Base-by-base conservation (phyloP, 2,329 filamentous ascomycete species). In the Eutypella sp. region DNA sequence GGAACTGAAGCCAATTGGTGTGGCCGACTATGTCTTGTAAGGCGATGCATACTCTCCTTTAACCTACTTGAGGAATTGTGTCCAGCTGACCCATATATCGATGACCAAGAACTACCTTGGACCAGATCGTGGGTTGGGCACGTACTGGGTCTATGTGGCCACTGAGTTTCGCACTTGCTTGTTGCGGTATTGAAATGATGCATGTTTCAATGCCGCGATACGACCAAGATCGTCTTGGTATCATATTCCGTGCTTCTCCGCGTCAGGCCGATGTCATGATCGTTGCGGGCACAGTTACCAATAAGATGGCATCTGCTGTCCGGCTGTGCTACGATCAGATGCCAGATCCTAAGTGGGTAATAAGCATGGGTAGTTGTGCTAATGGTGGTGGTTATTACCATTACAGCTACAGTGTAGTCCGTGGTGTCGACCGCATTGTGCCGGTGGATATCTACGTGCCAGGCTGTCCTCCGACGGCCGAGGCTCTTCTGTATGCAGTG, bases 251-350 rank as follows among this genome's bases (percentile, higher is more conserved):
- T 57, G 89, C 88, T 47, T 92, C 87, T 13, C 89, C 89, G 2
- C 84, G 89, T 53, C 89, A 95, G 68, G 87, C 88, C 50, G 89
- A 95, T 67, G 86, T 95, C 55, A 93, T 95, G 88, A 93, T 95
- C 59, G 89, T 95, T 18, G 89, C 90, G 22, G 90, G 90, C 49
- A 96, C 90, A 22, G 78, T 96, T 50, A 93, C 89, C 57, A 96
- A 96, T 77, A 96, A 96, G 76, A 96, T 96, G 90, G 89, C 89
- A 1, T 89, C 90, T 2, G 90, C 90, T 25, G 73, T 96, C 62
- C 79, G 90, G 67, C 88, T 93, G 71, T 85, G 93, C 51, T 96
- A 96, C 72, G 90, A 96, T 68, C 90, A 95, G 75, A 95, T 95
- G 89, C 89, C 89, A 24, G 89, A 95, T 25, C 89, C 89, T n/a